phyloP scores from a whole-genome alignment of 2,329 filamentous ascomycete species.

The Emmonsiellopsis sp. region DNA sequence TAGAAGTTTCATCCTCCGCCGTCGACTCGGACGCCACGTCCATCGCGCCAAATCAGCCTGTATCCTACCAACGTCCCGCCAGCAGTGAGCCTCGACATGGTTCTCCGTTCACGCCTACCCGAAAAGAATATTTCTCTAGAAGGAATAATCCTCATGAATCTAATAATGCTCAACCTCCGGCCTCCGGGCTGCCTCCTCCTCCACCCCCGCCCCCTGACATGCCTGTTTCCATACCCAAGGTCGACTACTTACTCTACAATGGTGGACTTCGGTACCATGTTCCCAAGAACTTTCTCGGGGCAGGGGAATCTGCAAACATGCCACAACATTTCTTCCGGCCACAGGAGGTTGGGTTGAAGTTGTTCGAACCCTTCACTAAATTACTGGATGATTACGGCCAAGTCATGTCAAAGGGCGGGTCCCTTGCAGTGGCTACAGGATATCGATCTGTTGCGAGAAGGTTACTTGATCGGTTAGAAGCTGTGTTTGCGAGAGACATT shows the following conservation, averaged over 20 bases:
- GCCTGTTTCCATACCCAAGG: constrained; percentile 63
- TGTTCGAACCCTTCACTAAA: constrained; percentile 76
- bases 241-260: constrained; percentile 87
- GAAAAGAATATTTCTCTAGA: neutral
- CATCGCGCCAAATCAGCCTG: constrained; percentile 36
- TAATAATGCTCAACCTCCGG: neutral
- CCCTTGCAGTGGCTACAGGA: constrained; percentile 86
- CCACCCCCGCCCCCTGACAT: constrained; percentile 65
- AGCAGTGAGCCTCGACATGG: neutral
- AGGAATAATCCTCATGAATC: neutral
- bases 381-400: constrained; percentile 78
- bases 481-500: constrained; percentile 88
- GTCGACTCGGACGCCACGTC: constrained; percentile 39
- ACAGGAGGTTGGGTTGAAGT: constrained; percentile 56
- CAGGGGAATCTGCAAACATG: constrained; percentile 46
- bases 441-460: constrained; percentile 90
- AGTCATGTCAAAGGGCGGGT: constrained; percentile 76
- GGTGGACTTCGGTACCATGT: constrained; percentile 67
- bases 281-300: constrained; percentile 59
- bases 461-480: constrained; percentile 80
- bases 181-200: constrained; percentile 45
- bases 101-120: neutral
- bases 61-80: constrained; percentile 20
- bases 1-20: constrained; percentile 20
- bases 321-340: constrained; percentile 53